These are phyloP conservation scores for Fragaria nilgerrensis DNA, from an alignment of 306 rosid genomes.

Conservation along the genomic window DNA sequence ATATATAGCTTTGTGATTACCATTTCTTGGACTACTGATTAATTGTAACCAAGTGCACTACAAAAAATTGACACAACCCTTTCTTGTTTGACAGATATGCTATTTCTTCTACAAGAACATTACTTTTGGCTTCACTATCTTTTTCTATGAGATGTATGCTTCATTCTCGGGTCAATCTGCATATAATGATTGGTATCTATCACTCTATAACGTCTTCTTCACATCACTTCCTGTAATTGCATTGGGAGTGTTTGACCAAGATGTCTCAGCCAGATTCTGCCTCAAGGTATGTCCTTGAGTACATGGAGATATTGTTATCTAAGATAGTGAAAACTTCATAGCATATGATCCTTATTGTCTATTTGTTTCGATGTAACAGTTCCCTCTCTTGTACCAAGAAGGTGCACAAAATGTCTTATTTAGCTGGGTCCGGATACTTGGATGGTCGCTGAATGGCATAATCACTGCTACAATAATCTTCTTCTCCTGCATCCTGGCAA, in stretches of 20 bases:
- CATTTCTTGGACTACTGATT: neutral
- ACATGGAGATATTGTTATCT: neutral
- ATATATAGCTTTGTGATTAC: neutral
- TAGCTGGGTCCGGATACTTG: slow-evolving; percentile 75
- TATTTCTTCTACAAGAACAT: slow-evolving; percentile 98
- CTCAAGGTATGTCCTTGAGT: slow-evolving; percentile 57
- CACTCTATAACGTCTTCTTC: slow-evolving; percentile 86
- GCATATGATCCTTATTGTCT: neutral
- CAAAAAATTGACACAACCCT: slow-evolving; percentile 26
- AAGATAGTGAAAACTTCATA: neutral
- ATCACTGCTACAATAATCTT: slow-evolving; percentile 56
- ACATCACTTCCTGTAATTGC: slow-evolving; percentile 98
- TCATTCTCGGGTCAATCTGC: slow-evolving; percentile 90
- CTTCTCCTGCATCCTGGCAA: slow-evolving; percentile 60
- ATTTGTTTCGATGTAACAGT: slow-evolving; percentile 44
- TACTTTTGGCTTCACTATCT: slow-evolving; percentile 78
- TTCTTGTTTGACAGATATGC: slow-evolving; percentile 63
- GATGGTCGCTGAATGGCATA: slow-evolving; percentile 77
- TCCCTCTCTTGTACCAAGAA: slow-evolving; percentile 91
- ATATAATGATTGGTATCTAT: slow-evolving; percentile 88
- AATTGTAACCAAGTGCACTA: neutral
- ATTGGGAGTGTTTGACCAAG: slow-evolving; percentile 92
- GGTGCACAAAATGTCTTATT: slow-evolving; percentile 83
- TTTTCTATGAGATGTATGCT: slow-evolving; percentile 74
- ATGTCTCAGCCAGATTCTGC: slow-evolving; percentile 72